These are phyloP conservation scores for Adiantum capillusveneris DNA, from an alignment of 75 land plant species.

Conservation along the genomic window DNA sequence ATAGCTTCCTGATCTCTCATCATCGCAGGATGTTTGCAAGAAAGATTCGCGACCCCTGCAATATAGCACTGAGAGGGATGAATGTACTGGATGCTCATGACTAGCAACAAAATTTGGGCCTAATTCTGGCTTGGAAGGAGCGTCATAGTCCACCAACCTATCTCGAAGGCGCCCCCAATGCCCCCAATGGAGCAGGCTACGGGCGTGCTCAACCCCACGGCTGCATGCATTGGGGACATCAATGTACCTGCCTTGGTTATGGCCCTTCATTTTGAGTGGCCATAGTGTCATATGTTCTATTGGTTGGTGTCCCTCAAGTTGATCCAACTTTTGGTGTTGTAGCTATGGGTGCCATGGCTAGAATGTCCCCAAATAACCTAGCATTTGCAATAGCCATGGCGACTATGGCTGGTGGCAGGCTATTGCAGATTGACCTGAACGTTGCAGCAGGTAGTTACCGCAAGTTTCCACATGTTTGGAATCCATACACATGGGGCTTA, in stretches of 20 bases:
- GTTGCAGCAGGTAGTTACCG: too few relatives aligned
- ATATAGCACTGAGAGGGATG: neutral
- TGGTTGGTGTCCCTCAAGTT: neutral
- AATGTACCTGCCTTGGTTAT: neutral
- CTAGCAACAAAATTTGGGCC: neutral
- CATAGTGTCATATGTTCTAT: neutral
- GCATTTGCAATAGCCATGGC: neutral
- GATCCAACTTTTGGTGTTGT: neutral
- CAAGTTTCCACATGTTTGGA: neutral
- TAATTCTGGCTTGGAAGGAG: neutral
- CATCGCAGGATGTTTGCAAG: neutral
- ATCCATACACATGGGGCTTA: neutral
- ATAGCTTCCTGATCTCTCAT: neutral
- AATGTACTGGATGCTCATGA: neutral
- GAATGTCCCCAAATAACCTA: neutral
- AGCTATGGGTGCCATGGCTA: conserved; percentile 1
- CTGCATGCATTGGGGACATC: neutral
- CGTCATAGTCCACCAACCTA: neutral
- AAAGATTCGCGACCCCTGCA: neutral
- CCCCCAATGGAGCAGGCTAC: neutral
- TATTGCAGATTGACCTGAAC: neutral
- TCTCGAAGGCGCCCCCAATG: neutral
- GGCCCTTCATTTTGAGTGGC: neutral
- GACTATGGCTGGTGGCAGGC: neutral
- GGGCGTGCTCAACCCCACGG: neutral